These are phyloP conservation scores for Penicillium sp. DNA, from an alignment of 2,329 filamentous ascomycete species.

Conservation along the genomic window DNA sequence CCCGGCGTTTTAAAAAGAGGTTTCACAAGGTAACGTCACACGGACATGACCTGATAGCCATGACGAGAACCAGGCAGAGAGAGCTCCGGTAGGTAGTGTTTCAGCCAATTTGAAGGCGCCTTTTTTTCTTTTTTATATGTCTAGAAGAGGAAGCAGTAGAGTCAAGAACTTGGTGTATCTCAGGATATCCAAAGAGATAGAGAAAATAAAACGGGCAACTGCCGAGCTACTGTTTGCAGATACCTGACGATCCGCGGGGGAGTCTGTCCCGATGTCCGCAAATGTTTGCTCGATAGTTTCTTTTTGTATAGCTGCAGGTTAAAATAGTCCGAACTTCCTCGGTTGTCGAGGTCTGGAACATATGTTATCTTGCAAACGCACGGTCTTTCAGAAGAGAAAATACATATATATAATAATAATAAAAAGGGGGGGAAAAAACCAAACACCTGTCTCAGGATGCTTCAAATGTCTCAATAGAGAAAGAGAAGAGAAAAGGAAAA, in stretches of 20 bases:
- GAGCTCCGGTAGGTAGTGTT: slow-evolving; percentile 20
- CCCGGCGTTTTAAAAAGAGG: slow-evolving; percentile 30
- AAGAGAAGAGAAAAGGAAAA: slow-evolving; percentile 3
- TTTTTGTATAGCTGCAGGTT: slow-evolving; percentile 17
- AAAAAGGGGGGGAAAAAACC: slow-evolving; percentile 3
- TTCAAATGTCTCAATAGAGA: slow-evolving; percentile 11
- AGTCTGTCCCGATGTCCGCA: slow-evolving; percentile 16
- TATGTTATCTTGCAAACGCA: slow-evolving; percentile 16
- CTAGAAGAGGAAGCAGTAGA: background rate
- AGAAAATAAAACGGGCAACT: slow-evolving; percentile 24
- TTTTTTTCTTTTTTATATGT: background rate
- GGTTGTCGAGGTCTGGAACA: slow-evolving; percentile 11
- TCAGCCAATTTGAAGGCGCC: slow-evolving; percentile 23
- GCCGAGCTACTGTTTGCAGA: slow-evolving; percentile 36
- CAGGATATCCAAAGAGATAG: background rate
- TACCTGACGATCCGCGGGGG: slow-evolving; percentile 22
- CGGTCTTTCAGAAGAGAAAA: background rate
- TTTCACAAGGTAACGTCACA: slow-evolving; percentile 45
- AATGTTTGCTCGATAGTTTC: slow-evolving; percentile 34
- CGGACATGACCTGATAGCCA: slow-evolving; percentile 27
- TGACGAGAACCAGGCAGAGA: slow-evolving; percentile 20
- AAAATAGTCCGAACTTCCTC: slow-evolving; percentile 24
- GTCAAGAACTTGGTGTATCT: background rate
- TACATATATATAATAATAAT: no score
- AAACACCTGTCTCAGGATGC: slow-evolving; percentile 10